These are phyloP conservation scores for Hypericum androsaemum DNA, from an alignment of 345 rosid species.

Conservation along the genomic window DNA sequence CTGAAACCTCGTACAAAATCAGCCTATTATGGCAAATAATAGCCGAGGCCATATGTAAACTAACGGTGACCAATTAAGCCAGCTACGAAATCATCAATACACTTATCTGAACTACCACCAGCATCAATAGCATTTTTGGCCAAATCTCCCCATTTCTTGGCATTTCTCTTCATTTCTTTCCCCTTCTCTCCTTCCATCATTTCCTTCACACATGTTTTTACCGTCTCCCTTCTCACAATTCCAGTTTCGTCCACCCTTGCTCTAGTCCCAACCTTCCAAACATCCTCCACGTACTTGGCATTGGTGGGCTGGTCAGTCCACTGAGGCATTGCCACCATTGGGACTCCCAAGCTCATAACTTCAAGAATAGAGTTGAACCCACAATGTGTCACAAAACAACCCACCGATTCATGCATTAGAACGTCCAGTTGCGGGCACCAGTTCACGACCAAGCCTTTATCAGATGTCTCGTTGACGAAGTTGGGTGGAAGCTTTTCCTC, in stretches of 20 bases:
- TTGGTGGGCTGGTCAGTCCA: conserved; percentile 40
- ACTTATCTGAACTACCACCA: conserved; percentile 27
- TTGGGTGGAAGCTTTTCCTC: neutral
- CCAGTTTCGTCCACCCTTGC: conserved; percentile 13
- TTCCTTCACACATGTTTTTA: conserved; percentile 17
- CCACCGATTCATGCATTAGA: conserved; percentile 18
- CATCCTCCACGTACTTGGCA: conserved; percentile 29
- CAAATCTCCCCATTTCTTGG: conserved; percentile 28
- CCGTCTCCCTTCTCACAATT: conserved; percentile 12
- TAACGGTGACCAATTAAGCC: too few relatives aligned
- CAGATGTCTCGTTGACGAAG: conserved; percentile 5
- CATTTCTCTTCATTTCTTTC: conserved; percentile 17
- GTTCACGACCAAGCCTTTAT: conserved; percentile 18
- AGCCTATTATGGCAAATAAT: too few relatives aligned
- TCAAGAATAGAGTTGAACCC: conserved; percentile 36
- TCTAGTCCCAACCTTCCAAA: conserved; percentile 31
- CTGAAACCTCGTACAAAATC: too few relatives aligned
- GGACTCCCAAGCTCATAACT: conserved; percentile 40
- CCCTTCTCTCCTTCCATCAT: conserved; percentile 26
- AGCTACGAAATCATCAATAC: conserved; percentile 25
- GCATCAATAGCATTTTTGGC: conserved; percentile 18
- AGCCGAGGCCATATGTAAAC: too few relatives aligned
- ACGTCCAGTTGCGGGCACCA: conserved; percentile 35
- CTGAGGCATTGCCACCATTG: conserved; percentile 35
- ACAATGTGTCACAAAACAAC: conserved; percentile 42